These are phyloP conservation scores for Gracilaria caudata DNA, from an alignment of 23 red algal species.

Conservation along the genomic window DNA sequence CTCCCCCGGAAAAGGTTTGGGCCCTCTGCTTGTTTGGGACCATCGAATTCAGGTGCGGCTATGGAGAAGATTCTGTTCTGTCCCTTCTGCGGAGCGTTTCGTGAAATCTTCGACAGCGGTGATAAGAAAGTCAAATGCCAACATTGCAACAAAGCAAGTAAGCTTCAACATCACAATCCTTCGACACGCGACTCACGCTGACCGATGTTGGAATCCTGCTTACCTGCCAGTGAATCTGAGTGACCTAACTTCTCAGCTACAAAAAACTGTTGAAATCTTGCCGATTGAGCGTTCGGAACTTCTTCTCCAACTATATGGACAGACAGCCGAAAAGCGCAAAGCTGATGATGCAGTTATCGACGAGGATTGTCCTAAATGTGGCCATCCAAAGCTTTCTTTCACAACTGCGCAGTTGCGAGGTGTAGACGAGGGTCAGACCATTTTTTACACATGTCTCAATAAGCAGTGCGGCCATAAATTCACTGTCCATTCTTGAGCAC, in stretches of 20 bases:
- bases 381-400: constrained; percentile 73
- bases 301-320: constrained; percentile 50
- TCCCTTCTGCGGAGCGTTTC: constrained; percentile 51
- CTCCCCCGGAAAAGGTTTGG: no score
- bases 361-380: constrained; percentile 84
- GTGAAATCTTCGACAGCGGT: constrained; percentile 33
- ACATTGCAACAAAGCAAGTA: constrained; percentile 12
- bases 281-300: constrained; percentile 55
- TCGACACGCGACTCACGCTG: background rate
- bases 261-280: constrained; percentile 15
- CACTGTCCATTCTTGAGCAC: constrained; percentile 49
- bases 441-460: constrained; percentile 92
- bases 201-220: background rate
- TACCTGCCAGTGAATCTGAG: background rate
- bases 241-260: constrained; percentile 31
- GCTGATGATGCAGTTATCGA: constrained; percentile 67
- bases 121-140: constrained; percentile 16
- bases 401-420: constrained; percentile 82
- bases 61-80: constrained; percentile 70
- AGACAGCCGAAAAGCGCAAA: background rate
- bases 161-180: background rate
- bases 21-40: no score
- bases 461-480: constrained; percentile 61
- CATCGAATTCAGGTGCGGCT: background rate
- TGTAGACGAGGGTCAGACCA: constrained; percentile 91